These are phyloP conservation scores for Peltaster fructicola DNA, from an alignment of 2,329 filamentous ascomycete species.

Conservation along the genomic window DNA sequence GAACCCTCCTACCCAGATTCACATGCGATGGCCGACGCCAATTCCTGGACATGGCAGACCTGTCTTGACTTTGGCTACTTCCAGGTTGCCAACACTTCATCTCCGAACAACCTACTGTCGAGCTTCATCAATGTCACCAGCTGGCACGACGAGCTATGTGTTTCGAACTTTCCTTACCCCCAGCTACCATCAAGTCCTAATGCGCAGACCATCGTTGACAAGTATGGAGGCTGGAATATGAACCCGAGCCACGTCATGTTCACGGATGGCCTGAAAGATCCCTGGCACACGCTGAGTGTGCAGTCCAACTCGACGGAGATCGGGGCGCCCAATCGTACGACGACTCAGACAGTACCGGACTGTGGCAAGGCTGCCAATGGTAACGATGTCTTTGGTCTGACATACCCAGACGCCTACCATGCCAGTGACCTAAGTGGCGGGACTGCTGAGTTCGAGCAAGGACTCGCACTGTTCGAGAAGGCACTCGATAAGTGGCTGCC, in stretches of 20 bases:
- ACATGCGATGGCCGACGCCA: too few species aligned
- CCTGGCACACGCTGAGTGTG: conserved; percentile 8
- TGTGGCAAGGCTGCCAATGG: conserved; percentile 7
- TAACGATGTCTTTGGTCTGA: conserved; percentile 7
- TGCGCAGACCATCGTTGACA: conserved; percentile 4
- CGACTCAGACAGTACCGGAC: conserved; percentile 4
- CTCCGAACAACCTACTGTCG: conserved; percentile 8
- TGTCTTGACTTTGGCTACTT: conserved; percentile 10
- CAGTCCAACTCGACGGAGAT: conserved; percentile 6
- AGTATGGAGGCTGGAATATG: conserved; percentile 9
- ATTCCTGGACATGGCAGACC: conserved; percentile 8
- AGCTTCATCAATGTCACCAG: conserved; percentile 4
- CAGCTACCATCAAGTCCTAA: conserved; percentile 5
- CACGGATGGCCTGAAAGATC: conserved; percentile 7
- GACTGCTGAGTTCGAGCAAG: conserved; percentile 6
- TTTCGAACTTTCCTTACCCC: conserved; percentile 5
- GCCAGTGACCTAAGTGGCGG: conserved; percentile 7
- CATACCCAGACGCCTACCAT: conserved; percentile 8
- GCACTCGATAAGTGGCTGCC: conserved; percentile 10
- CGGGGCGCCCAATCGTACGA: conserved; percentile 6
- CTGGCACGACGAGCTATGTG: conserved; percentile 6
- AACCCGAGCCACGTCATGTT: conserved; percentile 10
- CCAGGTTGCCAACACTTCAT: conserved; percentile 7
- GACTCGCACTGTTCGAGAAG: conserved; percentile 6
- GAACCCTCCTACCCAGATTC: too few species aligned